A percentile compares a stretch with the other conserved stretches of the same genome.
These are phyloP conservation scores for Pecoramyces ruminantium DNA, from an alignment of 192 early-diverging fungal genomes.

Conservation along the genomic window DNA sequence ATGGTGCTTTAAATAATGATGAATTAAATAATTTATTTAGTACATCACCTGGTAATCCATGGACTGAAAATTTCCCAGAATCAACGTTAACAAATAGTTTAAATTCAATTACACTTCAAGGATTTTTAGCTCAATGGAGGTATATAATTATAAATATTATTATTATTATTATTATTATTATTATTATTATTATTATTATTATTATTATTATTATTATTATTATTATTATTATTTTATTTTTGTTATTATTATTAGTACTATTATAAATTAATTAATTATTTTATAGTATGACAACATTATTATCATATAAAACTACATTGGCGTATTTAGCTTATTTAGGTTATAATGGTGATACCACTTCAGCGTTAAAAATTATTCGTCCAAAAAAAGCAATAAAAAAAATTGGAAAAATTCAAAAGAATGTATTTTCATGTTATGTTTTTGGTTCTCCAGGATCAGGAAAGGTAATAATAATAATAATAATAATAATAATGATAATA, in stretches of 20 bases:
- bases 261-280: no score
- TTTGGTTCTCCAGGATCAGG: constrained; percentile 85
- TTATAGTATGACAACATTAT: constrained; percentile 86
- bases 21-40: constrained; percentile 79
- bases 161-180: background rate
- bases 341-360: constrained; percentile 74
- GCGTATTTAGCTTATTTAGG: constrained; percentile 94
- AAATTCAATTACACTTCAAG: constrained; percentile 82
- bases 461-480: constrained; percentile 36
- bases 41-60: constrained; percentile 84
- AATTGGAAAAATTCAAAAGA: constrained; percentile 68
- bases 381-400: constrained; percentile 54
- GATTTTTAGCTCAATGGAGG: constrained; percentile 98
- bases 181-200: background rate
- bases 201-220: constrained; percentile 1
- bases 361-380: constrained; percentile 63
- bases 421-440: constrained; percentile 85
- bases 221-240: background rate
- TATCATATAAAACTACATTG: constrained; percentile 77
- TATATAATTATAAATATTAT: constrained; percentile 7
- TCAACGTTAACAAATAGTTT: constrained; percentile 79
- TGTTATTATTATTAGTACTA: no score
- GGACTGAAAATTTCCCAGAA: constrained; percentile 73
- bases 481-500: no score
- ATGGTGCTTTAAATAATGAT: constrained; percentile 71